phyloP scores from a whole-genome alignment of 2,329 filamentous ascomycete genomes.

The Drechslerella dactyloides region DNA sequence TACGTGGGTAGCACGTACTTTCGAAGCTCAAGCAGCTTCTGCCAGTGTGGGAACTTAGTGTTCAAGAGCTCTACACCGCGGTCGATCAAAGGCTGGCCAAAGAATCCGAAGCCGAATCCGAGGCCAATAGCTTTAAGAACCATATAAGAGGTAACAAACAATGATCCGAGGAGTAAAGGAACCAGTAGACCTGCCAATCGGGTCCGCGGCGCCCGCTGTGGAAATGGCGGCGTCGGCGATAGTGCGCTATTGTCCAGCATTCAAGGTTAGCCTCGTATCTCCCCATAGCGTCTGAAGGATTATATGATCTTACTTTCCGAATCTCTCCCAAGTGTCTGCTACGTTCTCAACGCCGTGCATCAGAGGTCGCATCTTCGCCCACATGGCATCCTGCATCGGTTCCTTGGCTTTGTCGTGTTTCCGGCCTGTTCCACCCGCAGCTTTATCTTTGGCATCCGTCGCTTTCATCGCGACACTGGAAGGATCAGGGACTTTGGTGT shows the following conservation, averaged over 20 bases:
- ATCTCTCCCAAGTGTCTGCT: constrained; percentile 69
- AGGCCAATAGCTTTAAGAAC: constrained; percentile 72
- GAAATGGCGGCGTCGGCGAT: constrained; percentile 70
- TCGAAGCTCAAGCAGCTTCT: constrained; percentile 51
- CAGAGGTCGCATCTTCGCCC: constrained; percentile 74
- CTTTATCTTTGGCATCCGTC: constrained; percentile 64
- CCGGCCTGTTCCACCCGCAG: constrained; percentile 62
- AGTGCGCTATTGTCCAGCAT: constrained; percentile 62
- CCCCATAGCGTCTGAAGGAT: not conserved
- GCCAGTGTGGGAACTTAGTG: constrained; percentile 58
- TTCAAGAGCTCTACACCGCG: constrained; percentile 68
- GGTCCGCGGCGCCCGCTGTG: constrained; percentile 63
- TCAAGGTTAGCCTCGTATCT: constrained; percentile 14
- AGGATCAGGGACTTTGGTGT: constrained; percentile 67
- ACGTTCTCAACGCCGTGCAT: constrained; percentile 71
- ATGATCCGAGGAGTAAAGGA: constrained; percentile 64
- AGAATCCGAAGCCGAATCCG: constrained; percentile 75
- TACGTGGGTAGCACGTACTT: constrained; percentile 57
- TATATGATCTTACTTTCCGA: constrained; percentile 62
- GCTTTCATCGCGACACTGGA: constrained; percentile 65
- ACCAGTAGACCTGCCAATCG: constrained; percentile 64
- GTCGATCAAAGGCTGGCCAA: constrained; percentile 75
- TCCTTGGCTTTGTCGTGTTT: constrained; percentile 70
- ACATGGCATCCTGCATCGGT: constrained; percentile 77
- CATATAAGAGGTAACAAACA: constrained; percentile 66